Conservation (phyloP, 495 filamentous ascomycete genomes). For the Hyaloscypha finlandica region DNA sequence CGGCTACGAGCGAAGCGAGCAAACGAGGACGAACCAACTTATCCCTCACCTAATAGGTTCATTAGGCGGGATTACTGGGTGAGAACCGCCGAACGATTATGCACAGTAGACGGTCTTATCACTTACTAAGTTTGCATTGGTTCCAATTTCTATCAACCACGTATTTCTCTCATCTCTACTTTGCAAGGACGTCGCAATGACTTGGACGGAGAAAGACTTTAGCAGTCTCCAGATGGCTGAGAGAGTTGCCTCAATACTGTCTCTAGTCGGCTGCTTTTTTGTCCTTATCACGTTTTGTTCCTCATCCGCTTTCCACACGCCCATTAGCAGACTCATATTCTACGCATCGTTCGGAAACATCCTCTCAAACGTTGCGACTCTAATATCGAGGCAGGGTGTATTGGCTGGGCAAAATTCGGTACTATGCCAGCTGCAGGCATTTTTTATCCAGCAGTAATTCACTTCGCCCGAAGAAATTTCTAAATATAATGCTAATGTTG, state of each 20-base stretch:
- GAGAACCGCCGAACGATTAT: too few relatives aligned
- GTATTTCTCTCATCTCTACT: too few relatives aligned
- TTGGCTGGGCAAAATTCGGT: conserved; percentile 17
- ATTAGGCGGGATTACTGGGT: too few relatives aligned
- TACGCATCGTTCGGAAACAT: conserved; percentile 84
- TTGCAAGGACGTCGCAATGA: background rate
- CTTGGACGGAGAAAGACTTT: conserved; percentile 13
- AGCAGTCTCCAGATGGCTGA: conserved; percentile 40
- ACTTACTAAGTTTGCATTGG: too few relatives aligned
- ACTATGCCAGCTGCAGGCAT: conserved; percentile 17
- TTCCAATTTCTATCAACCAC: too few relatives aligned
- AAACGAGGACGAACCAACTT: too few relatives aligned
- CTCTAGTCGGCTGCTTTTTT: conserved; percentile 68
- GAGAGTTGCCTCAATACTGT: conserved; percentile 68
- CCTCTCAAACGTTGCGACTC: conserved; percentile 72
- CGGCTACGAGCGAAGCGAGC: too few relatives aligned
- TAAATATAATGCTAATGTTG: conserved; percentile 2
- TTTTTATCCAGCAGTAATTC: conserved; percentile 20
- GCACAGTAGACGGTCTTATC: too few relatives aligned
- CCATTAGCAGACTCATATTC: conserved; percentile 82
- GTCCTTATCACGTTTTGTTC: conserved; percentile 69
- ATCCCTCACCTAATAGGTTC: too few relatives aligned
- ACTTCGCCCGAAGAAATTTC: conserved; percentile 1
- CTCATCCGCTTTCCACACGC: conserved; percentile 66
- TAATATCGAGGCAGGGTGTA: conserved; percentile 57